These are phyloP conservation scores for Kwoniella mangroviensis DNA, from an alignment of 768 basidiomycete genomes.

Conservation along the genomic window DNA sequence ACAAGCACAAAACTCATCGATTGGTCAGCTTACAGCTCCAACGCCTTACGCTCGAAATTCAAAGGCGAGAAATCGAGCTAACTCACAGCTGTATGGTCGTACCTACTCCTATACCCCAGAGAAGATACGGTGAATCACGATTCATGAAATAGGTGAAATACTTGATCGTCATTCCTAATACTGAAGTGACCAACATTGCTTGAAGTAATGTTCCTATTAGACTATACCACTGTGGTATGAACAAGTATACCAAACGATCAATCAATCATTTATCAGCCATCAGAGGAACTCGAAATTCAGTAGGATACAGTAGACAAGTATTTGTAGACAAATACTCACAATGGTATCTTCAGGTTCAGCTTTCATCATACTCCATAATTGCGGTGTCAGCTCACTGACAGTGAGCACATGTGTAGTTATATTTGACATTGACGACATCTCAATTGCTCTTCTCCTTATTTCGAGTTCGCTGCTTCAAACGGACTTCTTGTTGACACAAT, in stretches of 20 bases:
- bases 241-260: not conserved
- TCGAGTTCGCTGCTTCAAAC: too few relatives aligned
- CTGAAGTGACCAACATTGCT: slow-evolving; percentile 16
- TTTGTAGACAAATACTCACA: slow-evolving; percentile 5
- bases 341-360: slow-evolving; percentile 9
- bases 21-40: not conserved
- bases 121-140: slow-evolving; percentile 12
- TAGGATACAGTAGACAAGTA: not conserved
- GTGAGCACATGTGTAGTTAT: not conserved
- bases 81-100: slow-evolving; percentile 21
- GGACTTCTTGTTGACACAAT: too few relatives aligned
- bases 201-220: slow-evolving; percentile 14
- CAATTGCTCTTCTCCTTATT: too few relatives aligned
- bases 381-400: slow-evolving; percentile 1
- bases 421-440: not conserved
- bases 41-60: too few relatives aligned
- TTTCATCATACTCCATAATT: slow-evolving; percentile 8
- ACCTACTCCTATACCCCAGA: slow-evolving; percentile 19
- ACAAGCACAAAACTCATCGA: not conserved
- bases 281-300: not conserved
- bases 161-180: slow-evolving; percentile 14
- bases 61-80: not conserved
- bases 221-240: slow-evolving; percentile 11
- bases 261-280: not conserved
- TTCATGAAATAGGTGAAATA: slow-evolving; percentile 21